Evolutionary conservation across 345 rosid species (phyloP), one percentile per base, ranked within the genome.

Genomic region (Firmiana major): DNA sequence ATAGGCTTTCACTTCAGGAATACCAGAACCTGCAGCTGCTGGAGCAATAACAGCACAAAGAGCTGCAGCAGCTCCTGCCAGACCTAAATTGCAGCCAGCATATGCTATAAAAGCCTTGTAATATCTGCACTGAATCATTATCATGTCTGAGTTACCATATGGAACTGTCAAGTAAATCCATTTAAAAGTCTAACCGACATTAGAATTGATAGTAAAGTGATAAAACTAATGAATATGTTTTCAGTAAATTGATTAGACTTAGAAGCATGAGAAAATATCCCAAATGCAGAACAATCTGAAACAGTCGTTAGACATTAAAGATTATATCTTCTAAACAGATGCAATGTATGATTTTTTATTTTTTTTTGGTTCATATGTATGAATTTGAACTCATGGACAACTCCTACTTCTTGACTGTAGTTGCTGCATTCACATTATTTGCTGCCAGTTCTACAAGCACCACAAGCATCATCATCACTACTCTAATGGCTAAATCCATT

Each of bases 1-100:
- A 79, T 87, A 87, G 72, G 90, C 90, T 82, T 87, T 87, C 54
- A 85, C 88, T 79, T 87, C 88, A 0, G 87, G 87, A 74, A 87
- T 87, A 77, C 88, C 87, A 28, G 88, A 85, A 57, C 90, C 88
- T 38, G 88, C 88, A 5, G 85, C 87, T 13, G 87, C 82, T 11
- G 88, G 90, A 73, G 88, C 86, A 57, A 87, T 63, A 59, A 82
- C 76, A 79, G 87, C 87, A 54, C 83, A 83, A 60, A 87, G 84
- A 49, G 80, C 75, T 42, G 78, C 86, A 19, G 87, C 88, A 26
- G 82, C 77, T 22, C 74, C 54, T 53, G 84, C 87, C 53, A 87
- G 77, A 57, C 42, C 73, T 57, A 82, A 36, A 80, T 87, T 87
- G 62, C 80, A 77, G 21, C 87, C 81, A 36, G 81, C 78, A 73